phyloP scores from a whole-genome alignment of 805 yeast species.

The Kuraishia piskuri region DNA sequence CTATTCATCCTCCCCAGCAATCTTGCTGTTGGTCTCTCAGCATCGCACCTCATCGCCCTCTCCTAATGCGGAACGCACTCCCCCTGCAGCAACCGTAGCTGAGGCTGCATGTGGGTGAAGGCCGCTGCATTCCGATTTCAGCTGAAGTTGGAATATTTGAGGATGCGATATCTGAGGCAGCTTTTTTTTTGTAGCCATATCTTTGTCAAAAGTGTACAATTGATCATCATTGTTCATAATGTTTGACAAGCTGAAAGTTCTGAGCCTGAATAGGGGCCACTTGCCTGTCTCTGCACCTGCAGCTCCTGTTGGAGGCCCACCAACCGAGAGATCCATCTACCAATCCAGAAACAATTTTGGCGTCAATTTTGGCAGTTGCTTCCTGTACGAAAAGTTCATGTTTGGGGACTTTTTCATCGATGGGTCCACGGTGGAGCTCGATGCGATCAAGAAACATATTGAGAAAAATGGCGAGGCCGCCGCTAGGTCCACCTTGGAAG shows the following conservation, averaged over 20 bases:
- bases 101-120: not conserved
- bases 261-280: not conserved
- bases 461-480: conserved; percentile 42
- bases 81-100: not conserved
- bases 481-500: conserved; percentile 43
- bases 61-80: not conserved
- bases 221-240: not conserved
- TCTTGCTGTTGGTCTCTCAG: not conserved
- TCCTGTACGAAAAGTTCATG: conserved; percentile 77
- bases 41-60: not conserved
- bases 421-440: conserved; percentile 59
- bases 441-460: conserved; percentile 49
- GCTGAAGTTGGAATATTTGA: too few species aligned
- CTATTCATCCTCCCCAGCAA: not conserved
- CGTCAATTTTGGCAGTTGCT: conserved; percentile 77
- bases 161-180: too few species aligned
- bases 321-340: conserved; percentile 39
- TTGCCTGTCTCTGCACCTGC: conserved; percentile 14
- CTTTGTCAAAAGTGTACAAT: too few species aligned
- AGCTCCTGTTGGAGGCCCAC: conserved; percentile 25
- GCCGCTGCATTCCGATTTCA: not conserved
- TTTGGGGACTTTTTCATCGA: conserved; percentile 52
- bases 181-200: too few species aligned
- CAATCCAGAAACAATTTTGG: conserved; percentile 65
- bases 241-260: not conserved